These are phyloP conservation scores for Botrytis paeoniae DNA, from an alignment of 2,329 filamentous ascomycete genomes.

Conservation along the genomic window DNA sequence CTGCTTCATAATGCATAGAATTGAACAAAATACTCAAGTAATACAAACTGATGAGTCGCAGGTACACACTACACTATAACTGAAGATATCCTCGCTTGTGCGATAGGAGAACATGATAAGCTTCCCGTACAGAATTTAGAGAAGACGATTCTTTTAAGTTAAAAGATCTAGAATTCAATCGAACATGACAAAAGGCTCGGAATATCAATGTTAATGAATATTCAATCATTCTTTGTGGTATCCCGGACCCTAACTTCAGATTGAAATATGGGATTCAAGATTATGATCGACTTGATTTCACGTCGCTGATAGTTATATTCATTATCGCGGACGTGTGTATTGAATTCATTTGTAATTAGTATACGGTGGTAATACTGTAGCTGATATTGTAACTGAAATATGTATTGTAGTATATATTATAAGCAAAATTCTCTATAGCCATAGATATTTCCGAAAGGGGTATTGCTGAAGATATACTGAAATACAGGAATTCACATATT, in stretches of 20 bases:
- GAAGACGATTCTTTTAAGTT: neutral
- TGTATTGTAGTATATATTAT: too few relatives aligned
- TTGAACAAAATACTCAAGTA: too few relatives aligned
- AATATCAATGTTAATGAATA: neutral
- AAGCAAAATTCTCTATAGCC: too few relatives aligned
- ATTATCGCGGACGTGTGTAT: neutral
- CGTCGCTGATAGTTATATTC: neutral
- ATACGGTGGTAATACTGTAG: too few relatives aligned
- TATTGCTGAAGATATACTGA: too few relatives aligned
- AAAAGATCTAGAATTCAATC: neutral
- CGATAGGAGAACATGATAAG: neutral
- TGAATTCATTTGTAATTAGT: too few relatives aligned
- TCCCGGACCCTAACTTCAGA: neutral
- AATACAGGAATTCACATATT: too few relatives aligned
- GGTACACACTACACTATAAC: neutral
- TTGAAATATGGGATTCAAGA: neutral
- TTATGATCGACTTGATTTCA: neutral
- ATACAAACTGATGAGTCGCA: neutral
- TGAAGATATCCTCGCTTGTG: neutral
- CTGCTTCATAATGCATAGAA: neutral
- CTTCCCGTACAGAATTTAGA: neutral
- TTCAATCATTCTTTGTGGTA: neutral
- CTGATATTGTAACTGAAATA: too few relatives aligned
- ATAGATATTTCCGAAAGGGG: too few relatives aligned
- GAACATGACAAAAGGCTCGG: fast-evolving